Conservation (phyloP, 768 basidiomycete species). For the Nevesoporus exiguus region DNA sequence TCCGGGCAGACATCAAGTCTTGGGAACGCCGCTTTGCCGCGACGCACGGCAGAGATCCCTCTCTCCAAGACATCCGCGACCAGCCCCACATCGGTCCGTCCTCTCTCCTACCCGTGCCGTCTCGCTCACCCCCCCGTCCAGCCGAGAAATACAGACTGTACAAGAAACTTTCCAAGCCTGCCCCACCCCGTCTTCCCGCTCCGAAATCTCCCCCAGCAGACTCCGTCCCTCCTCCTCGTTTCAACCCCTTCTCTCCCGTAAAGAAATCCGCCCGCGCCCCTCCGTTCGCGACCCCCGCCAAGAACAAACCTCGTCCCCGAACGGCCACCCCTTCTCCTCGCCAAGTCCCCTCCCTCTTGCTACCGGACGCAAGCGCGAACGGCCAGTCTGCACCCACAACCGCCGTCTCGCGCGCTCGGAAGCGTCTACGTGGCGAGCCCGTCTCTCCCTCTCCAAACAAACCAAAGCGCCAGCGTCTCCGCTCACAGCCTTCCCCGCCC, state of each 20-base stretch:
- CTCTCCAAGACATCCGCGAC: slow-evolving; percentile 67
- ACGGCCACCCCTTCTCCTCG: slow-evolving; percentile 36
- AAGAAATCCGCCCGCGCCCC: slow-evolving; percentile 54
- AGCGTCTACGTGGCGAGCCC: slow-evolving; percentile 77
- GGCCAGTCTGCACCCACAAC: slow-evolving; percentile 27
- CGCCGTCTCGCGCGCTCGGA: slow-evolving; percentile 67
- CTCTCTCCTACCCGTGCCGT: background rate
- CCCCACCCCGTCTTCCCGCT: slow-evolving; percentile 32
- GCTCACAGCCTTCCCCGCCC: slow-evolving; percentile 38
- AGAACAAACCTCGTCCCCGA: slow-evolving; percentile 13
- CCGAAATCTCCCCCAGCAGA: slow-evolving; percentile 51
- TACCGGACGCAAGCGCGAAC: background rate
- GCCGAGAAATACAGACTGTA: slow-evolving; percentile 80
- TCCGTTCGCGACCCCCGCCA: too few relatives aligned
- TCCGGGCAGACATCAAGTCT: slow-evolving; percentile 68
- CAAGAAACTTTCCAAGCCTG: slow-evolving; percentile 65
- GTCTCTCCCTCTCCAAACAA: slow-evolving; percentile 82
- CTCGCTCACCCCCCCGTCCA: slow-evolving; percentile 26
- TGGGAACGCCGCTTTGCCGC: slow-evolving; percentile 73
- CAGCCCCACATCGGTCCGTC: slow-evolving; percentile 60
- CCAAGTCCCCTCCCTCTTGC: slow-evolving; percentile 28
- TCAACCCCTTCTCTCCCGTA: slow-evolving; percentile 78
- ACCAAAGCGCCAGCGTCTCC: slow-evolving; percentile 63
- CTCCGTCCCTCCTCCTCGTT: slow-evolving; percentile 50
- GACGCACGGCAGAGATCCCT: slow-evolving; percentile 53